Conservation (phyloP, 805 yeast genomes). For the Metschnikowia lunata region DNA sequence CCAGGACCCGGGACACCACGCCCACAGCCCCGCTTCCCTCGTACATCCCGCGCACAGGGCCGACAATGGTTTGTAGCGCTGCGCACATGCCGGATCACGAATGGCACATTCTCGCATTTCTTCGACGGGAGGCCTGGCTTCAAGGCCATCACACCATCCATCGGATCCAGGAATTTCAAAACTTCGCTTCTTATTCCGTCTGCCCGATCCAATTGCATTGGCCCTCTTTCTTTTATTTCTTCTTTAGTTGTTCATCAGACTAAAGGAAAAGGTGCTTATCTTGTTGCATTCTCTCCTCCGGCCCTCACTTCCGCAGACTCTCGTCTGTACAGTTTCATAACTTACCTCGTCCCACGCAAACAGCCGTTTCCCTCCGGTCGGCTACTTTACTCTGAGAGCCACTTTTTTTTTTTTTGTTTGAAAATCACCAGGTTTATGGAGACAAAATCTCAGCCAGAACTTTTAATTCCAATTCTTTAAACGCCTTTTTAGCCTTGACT, state of each 20-base stretch:
- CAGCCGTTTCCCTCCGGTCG: not conserved
- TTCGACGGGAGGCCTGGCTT: not conserved
- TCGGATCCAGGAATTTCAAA: too few species aligned
- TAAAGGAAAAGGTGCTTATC: too few species aligned
- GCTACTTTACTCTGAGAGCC: not conserved
- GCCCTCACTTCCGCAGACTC: not conserved
- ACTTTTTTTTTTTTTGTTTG: too few species aligned
- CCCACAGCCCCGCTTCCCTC: slow-evolving; percentile 7
- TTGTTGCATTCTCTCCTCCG: not conserved
- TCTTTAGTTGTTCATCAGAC: too few species aligned
- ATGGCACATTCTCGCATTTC: slow-evolving; percentile 5
- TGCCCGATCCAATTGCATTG: too few species aligned
- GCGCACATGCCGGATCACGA: slow-evolving; percentile 1
- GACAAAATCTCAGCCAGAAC: too few species aligned
- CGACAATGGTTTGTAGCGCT: slow-evolving; percentile 2
- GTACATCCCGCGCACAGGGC: slow-evolving; percentile 5
- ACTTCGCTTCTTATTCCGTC: too few species aligned
- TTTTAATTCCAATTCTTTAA: too few species aligned
- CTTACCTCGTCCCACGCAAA: slow-evolving; percentile 8
- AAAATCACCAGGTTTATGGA: too few species aligned
- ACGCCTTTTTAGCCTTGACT: too few species aligned
- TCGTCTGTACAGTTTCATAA: slow-evolving; percentile 8
- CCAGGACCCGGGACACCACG: not conserved
- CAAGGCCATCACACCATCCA: too few species aligned
- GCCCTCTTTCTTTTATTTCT: too few species aligned